phyloP scores from a whole-genome alignment of 2,329 filamentous ascomycete genomes.

The Penicillium sp. region DNA sequence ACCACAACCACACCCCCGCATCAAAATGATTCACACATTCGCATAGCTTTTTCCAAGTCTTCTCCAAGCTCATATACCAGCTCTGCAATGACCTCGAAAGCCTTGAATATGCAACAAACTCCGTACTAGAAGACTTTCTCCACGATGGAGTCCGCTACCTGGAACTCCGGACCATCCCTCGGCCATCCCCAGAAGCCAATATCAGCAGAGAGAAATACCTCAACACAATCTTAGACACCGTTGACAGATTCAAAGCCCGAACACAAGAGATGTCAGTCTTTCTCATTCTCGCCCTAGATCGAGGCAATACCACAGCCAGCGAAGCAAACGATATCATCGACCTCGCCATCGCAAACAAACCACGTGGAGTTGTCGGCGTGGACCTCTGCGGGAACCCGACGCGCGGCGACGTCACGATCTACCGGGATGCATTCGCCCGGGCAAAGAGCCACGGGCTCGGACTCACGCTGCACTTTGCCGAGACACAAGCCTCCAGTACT shows the following conservation, averaged over 20 bases:
- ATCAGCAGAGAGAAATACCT: conserved; percentile 70
- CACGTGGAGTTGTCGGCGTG: conserved; percentile 68
- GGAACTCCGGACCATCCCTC: conserved; percentile 79
- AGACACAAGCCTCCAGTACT: conserved; percentile 62
- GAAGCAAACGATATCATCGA: conserved; percentile 68
- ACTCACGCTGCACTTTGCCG: conserved; percentile 79
- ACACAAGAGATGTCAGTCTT: conserved; percentile 59
- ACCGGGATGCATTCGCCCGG: conserved; percentile 61
- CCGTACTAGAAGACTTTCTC: conserved; percentile 69
- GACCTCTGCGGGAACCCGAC: conserved; percentile 80
- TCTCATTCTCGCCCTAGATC: conserved; percentile 76
- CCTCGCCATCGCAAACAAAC: conserved; percentile 62
- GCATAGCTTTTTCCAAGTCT: conserved; percentile 75
- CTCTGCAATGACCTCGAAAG: conserved; percentile 68
- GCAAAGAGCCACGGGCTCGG: conserved; percentile 62
- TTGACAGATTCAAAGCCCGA: conserved; percentile 55
- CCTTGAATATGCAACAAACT: conserved; percentile 64
- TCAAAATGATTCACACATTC: background rate
- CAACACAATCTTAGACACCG: conserved; percentile 65
- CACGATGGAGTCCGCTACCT: conserved; percentile 75
- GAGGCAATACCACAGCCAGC: conserved; percentile 60
- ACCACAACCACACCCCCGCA: background rate
- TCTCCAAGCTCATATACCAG: conserved; percentile 78
- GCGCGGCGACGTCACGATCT: conserved; percentile 63
- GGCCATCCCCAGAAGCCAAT: conserved; percentile 58